phyloP scores from a whole-genome alignment of 148 eudicot genomes.

The Heliamphora exappendiculata region DNA sequence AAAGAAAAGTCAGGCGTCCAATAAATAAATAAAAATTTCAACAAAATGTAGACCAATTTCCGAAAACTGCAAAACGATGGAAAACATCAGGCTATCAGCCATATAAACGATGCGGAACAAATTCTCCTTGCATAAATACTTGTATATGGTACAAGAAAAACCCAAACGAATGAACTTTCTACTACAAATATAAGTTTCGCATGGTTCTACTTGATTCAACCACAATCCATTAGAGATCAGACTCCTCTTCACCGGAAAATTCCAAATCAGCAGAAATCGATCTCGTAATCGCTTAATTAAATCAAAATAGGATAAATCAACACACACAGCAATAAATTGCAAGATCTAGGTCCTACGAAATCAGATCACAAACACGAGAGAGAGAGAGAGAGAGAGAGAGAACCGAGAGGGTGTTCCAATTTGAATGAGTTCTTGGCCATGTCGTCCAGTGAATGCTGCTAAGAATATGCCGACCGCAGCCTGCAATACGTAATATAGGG shows the following conservation, averaged over 20 bases:
- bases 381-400: slow-evolving; percentile 7
- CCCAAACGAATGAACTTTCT: not conserved
- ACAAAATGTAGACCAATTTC: not conserved
- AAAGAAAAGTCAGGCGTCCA: not conserved
- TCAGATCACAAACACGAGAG: not conserved
- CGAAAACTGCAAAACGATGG: not conserved
- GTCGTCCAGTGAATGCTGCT: slow-evolving; percentile 8
- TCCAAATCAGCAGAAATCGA: not conserved
- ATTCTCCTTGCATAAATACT: not conserved
- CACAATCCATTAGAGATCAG: not conserved
- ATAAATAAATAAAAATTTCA: too few relatives aligned
- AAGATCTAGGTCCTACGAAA: not conserved
- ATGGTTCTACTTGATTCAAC: not conserved
- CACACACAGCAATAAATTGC: not conserved
- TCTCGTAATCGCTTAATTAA: too few relatives aligned
- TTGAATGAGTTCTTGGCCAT: slow-evolving; percentile 82
- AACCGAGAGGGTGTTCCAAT: slow-evolving; percentile 80
- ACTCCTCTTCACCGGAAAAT: not conserved
- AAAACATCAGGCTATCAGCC: not conserved
- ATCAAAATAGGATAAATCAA: not conserved
- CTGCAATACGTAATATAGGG: slow-evolving; percentile 16
- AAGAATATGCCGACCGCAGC: not conserved
- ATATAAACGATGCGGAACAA: not conserved
- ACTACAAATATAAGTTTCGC: not conserved
- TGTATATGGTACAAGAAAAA: not conserved